Evolutionary conservation across 257 asterid genomes (phyloP).

Genomic region (Knoxia roxburghii): DNA sequence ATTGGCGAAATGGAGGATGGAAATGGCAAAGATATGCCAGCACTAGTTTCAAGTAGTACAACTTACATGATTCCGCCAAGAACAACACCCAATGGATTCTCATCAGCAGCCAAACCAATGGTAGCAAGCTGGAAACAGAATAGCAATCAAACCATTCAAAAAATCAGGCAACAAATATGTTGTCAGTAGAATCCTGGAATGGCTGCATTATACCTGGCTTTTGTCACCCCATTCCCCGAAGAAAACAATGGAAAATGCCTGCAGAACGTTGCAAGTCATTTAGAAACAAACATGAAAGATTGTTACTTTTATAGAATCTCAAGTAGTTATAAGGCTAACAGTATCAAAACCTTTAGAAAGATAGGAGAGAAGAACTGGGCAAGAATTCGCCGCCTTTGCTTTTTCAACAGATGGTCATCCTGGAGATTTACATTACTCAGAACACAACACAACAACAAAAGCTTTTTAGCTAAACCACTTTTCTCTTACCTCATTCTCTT

Average conservation of each 20-base stretch:
- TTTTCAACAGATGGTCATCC: constrained; percentile 71
- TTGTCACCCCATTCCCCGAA: constrained; percentile 98
- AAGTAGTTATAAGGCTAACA: constrained; percentile 8
- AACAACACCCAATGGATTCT: constrained; percentile 93
- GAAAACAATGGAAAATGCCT: constrained; percentile 96
- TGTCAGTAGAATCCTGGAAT: neutral
- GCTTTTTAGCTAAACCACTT: too few relatives aligned
- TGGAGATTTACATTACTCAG: constrained; percentile 22
- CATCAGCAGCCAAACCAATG: constrained; percentile 98
- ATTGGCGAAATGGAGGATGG: too few relatives aligned
- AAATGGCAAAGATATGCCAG: too few relatives aligned
- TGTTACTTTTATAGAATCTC: constrained; percentile 15
- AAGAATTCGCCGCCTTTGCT: constrained; percentile 63
- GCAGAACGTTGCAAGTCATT: constrained; percentile 16
- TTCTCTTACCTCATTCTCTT: constrained; percentile 46
- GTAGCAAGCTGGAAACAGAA: constrained; percentile 64
- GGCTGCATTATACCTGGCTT: constrained; percentile 97
- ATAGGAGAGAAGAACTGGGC: constrained; percentile 87
- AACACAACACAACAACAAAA: too few relatives aligned
- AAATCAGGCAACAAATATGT: neutral
- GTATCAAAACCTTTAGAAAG: constrained; percentile 59
- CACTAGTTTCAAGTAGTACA: too few relatives aligned
- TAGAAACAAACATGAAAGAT: constrained; percentile 4
- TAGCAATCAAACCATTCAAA: neutral
- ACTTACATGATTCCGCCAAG: constrained; percentile 97